These are phyloP conservation scores for Lactifluus echinatus DNA, from an alignment of 768 basidiomycete genomes.

Conservation along the genomic window DNA sequence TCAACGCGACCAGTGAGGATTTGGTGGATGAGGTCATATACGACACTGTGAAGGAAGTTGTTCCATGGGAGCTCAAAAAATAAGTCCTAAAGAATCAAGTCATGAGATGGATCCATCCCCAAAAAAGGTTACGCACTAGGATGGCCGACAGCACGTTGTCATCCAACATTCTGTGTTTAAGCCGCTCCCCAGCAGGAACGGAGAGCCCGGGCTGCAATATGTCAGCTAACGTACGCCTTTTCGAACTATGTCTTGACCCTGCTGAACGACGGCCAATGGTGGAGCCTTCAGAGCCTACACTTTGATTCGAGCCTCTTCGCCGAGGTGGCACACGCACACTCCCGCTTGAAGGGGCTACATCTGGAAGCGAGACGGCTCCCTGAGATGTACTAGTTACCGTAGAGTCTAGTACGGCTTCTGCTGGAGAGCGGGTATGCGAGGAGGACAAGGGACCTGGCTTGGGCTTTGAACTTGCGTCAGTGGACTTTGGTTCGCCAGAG, in stretches of 20 bases:
- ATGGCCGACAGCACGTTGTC: conserved; percentile 65
- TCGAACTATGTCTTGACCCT: conserved; percentile 48
- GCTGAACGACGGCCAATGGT: conserved; percentile 28
- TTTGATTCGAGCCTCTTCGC: conserved; percentile 12
- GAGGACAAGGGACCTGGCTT: neutral
- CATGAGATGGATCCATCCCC: neutral
- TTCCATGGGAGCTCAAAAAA: conserved; percentile 98
- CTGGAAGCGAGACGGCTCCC: neutral
- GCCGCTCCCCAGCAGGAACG: conserved; percentile 60
- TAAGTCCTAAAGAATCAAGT: conserved; percentile 50
- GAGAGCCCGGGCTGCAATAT: conserved; percentile 29
- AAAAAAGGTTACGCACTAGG: conserved; percentile 46
- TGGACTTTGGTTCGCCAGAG: conserved; percentile 46
- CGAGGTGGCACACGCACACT: conserved; percentile 5
- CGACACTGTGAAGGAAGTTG: conserved; percentile 93
- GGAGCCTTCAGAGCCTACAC: conserved; percentile 18
- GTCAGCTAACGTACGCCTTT: conserved; percentile 34
- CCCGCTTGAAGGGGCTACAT: neutral
- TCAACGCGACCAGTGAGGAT: conserved; percentile 85
- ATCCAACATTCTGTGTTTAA: conserved; percentile 75
- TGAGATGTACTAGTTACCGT: neutral
- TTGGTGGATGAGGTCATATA: conserved; percentile 94
- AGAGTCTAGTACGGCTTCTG: neutral
- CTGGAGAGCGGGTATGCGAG: conserved; percentile 15
- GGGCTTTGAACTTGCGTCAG: conserved; percentile 8